Percentiles rank a stretch among this genome's conserved stretches.
phyloP scores from a whole-genome alignment of 805 yeast genomes.

The Pichia ethanolica region DNA sequence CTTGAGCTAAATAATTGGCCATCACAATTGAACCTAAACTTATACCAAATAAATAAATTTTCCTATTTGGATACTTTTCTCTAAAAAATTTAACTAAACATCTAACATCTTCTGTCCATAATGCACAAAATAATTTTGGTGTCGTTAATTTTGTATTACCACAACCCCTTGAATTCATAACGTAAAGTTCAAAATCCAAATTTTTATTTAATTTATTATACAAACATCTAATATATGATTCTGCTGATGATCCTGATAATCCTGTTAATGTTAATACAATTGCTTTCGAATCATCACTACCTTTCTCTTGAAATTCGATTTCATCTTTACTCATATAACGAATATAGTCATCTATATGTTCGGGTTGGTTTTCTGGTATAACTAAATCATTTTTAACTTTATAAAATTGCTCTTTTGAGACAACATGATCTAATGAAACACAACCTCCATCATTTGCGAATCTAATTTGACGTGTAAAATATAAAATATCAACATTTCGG shows the following conservation, averaged over 20 bases:
- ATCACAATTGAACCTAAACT: slow-evolving; percentile 73
- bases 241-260: slow-evolving; percentile 80
- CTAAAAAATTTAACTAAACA: slow-evolving; percentile 46
- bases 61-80: slow-evolving; percentile 49
- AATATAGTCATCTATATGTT: slow-evolving; percentile 41
- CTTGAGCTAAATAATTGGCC: slow-evolving; percentile 66
- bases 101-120: slow-evolving; percentile 64
- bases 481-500: slow-evolving; percentile 44
- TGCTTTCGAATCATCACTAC: slow-evolving; percentile 38
- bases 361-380: slow-evolving; percentile 31
- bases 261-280: slow-evolving; percentile 67
- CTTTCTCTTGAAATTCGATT: slow-evolving; percentile 21
- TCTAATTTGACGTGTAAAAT: slow-evolving; percentile 67
- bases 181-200: slow-evolving; percentile 53
- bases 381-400: slow-evolving; percentile 16
- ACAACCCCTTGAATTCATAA: slow-evolving; percentile 72
- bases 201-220: slow-evolving; percentile 31
- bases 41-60: slow-evolving; percentile 64
- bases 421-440: slow-evolving; percentile 68
- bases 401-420: slow-evolving; percentile 29
- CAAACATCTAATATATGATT: slow-evolving; percentile 60
- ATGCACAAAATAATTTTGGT: slow-evolving; percentile 62
- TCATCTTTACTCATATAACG: slow-evolving; percentile 46
- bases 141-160: slow-evolving; percentile 61
- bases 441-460: slow-evolving; percentile 59